Percentiles rank a stretch among this genome's conserved stretches.
Conservation (phyloP, 176 grass and related monocot species). For the Puccinellia tenuiflora region DNA sequence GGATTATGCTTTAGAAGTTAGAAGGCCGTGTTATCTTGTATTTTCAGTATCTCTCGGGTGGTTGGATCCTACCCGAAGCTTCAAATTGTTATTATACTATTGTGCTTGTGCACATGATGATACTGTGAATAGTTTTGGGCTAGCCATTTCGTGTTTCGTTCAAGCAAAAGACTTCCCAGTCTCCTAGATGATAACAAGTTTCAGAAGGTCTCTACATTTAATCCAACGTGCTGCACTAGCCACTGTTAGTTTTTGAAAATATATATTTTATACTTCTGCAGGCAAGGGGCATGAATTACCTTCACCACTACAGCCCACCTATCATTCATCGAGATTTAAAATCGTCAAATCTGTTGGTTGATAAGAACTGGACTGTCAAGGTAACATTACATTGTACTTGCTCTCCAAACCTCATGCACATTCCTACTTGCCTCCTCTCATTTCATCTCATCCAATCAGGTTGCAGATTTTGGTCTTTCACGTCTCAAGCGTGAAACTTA, state of each 20-base stretch:
- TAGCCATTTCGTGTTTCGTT: conserved; percentile 9
- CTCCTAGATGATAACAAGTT: background rate
- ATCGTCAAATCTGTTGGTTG: conserved; percentile 95
- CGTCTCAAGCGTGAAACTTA: conserved; percentile 90
- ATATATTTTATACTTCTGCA: conserved; percentile 24
- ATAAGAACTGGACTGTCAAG: conserved; percentile 99
- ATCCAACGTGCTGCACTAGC: background rate
- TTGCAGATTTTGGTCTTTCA: conserved; percentile 98
- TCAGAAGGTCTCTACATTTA: background rate
- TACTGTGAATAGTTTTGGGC: background rate
- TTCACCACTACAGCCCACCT: conserved; percentile 87
- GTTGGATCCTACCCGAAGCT: background rate
- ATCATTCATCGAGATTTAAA: conserved; percentile 98
- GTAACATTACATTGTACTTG: conserved; percentile 36
- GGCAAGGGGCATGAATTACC: conserved; percentile 99
- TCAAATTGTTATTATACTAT: background rate
- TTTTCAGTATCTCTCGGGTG: background rate
- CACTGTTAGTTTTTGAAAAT: background rate
- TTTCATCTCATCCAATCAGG: conserved; percentile 39
- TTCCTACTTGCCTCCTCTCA: conserved; percentile 19
- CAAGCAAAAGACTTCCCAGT: background rate
- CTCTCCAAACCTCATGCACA: background rate
- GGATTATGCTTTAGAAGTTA: background rate
- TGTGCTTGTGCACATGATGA: background rate
- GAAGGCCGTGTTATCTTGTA: background rate